Evolutionary conservation across 2,329 filamentous ascomycete genomes (phyloP).

Genomic region (Ambrosiella beaveri): DNA sequence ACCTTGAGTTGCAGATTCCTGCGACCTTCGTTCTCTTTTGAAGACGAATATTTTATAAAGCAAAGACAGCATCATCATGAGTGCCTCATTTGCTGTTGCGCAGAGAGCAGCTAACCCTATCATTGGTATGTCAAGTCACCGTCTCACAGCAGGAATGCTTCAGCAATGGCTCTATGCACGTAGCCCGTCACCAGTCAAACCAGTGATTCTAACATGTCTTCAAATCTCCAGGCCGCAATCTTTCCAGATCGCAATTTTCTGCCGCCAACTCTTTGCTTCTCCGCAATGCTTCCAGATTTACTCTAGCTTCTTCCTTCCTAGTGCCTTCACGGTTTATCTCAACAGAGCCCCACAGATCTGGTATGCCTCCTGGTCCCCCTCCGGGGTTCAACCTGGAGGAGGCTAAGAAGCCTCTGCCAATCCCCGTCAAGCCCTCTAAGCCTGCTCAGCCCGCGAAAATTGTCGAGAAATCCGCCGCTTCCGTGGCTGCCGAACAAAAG

Average conservation of each 20-base stretch:
- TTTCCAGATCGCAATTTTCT: slow-evolving; percentile 12
- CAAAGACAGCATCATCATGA: slow-evolving; percentile 9
- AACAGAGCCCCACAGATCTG: slow-evolving; percentile 40
- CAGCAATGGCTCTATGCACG: not conserved
- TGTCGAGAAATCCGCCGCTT: slow-evolving; percentile 17
- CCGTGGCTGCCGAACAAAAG: slow-evolving; percentile 16
- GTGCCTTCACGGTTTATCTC: slow-evolving; percentile 36
- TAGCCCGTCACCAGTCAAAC: not conserved
- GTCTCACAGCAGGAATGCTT: not conserved
- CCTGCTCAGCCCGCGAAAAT: slow-evolving; percentile 16
- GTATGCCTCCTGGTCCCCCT: slow-evolving; percentile 46
- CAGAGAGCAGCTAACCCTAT: slow-evolving; percentile 10
- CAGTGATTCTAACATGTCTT: not conserved
- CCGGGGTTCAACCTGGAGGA: slow-evolving; percentile 82
- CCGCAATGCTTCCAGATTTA: slow-evolving; percentile 18
- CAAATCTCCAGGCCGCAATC: slow-evolving; percentile 10
- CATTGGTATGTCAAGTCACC: slow-evolving; percentile 5
- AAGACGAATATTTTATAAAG: not conserved
- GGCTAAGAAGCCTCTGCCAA: slow-evolving; percentile 64
- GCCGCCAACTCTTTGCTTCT: slow-evolving; percentile 12
- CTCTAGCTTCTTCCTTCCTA: slow-evolving; percentile 37
- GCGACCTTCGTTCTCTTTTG: not conserved
- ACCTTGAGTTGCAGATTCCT: not conserved
- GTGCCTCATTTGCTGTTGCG: slow-evolving; percentile 9
- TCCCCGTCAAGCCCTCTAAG: slow-evolving; percentile 20